These are phyloP conservation scores for Elsinoe batatas DNA, from an alignment of 2,329 filamentous ascomycete genomes.

Conservation along the genomic window DNA sequence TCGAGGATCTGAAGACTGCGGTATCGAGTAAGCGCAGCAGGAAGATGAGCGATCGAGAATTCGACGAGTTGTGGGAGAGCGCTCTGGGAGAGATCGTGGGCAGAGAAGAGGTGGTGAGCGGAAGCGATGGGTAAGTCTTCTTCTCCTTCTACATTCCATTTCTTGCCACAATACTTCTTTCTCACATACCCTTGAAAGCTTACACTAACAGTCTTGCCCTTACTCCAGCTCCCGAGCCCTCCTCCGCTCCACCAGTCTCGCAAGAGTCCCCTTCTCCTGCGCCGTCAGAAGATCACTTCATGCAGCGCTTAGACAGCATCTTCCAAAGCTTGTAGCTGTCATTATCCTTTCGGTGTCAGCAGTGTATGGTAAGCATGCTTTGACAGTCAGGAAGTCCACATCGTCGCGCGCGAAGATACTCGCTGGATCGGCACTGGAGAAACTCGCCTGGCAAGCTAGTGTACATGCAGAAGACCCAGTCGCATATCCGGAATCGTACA, in stretches of 20 bases:
- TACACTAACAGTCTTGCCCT: constrained; percentile 76
- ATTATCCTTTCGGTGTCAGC: constrained; percentile 38
- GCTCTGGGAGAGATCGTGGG: constrained; percentile 62
- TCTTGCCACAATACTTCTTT: constrained; percentile 16
- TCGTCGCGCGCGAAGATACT: constrained; percentile 68
- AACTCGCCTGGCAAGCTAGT: constrained; percentile 73
- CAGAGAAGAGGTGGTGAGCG: constrained; percentile 51
- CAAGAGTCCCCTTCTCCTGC: constrained; percentile 79
- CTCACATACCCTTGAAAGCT: constrained; percentile 18
- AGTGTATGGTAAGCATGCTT: constrained; percentile 55
- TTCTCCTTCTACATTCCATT: constrained; percentile 17
- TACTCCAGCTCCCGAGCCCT: constrained; percentile 60
- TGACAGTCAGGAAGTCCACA: constrained; percentile 54
- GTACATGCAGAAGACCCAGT: constrained; percentile 57
- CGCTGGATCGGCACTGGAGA: constrained; percentile 73
- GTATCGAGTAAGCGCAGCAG: constrained; percentile 69
- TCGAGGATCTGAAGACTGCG: constrained; percentile 63
- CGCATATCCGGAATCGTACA: constrained; percentile 61
- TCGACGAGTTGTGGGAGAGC: constrained; percentile 75
- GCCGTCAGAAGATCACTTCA: constrained; percentile 67
- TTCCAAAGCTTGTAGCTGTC: constrained; percentile 65
- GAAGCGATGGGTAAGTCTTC: constrained; percentile 48
- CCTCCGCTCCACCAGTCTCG: constrained; percentile 81
- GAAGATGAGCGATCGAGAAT: constrained; percentile 76
- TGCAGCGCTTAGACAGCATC: constrained; percentile 75